Evolutionary conservation across 1,284 basidiomycete species (phyloP).

Genomic region (Veloporphyrellus conicus): DNA sequence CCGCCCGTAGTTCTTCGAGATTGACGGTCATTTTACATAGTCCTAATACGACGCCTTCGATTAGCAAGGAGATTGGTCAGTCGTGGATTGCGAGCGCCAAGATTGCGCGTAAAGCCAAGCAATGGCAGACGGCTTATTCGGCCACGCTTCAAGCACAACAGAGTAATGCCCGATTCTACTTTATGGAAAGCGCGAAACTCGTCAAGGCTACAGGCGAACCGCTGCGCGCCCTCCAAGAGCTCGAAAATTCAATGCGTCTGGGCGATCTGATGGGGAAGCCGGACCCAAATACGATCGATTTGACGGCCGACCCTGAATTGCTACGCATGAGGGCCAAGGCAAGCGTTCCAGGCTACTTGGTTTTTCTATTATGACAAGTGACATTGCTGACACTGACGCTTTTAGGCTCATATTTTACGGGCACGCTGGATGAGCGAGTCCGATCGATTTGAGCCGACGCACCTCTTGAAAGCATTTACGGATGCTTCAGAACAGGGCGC

Average conservation of each 20-base stretch:
- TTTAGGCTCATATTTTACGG: slow-evolving; percentile 78
- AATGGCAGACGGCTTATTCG: slow-evolving; percentile 96
- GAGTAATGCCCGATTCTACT: slow-evolving; percentile 72
- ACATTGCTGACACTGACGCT: slow-evolving; percentile 5
- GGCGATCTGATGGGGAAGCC: slow-evolving; percentile 41
- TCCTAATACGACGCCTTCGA: slow-evolving; percentile 33
- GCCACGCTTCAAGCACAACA: slow-evolving; percentile 90
- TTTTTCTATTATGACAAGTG: not conserved
- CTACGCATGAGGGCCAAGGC: slow-evolving; percentile 72
- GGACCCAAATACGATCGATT: slow-evolving; percentile 47
- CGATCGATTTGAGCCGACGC: slow-evolving; percentile 72
- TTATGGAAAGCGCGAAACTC: slow-evolving; percentile 90
- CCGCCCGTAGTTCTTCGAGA: not conserved
- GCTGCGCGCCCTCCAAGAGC: slow-evolving; percentile 82
- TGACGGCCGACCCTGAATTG: slow-evolving; percentile 50
- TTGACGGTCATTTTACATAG: slow-evolving; percentile 19
- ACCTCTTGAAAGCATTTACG: slow-evolving; percentile 23
- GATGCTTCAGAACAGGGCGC: slow-evolving; percentile 13
- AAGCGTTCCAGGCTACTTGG: slow-evolving; percentile 11
- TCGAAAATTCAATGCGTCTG: slow-evolving; percentile 73
- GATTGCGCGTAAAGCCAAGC: slow-evolving; percentile 91
- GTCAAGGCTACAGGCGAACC: slow-evolving; percentile 78
- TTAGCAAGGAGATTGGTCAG: slow-evolving; percentile 66
- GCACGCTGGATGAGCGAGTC: slow-evolving; percentile 94
- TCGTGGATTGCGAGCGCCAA: slow-evolving; percentile 94